Percentiles rank a stretch among this genome's conserved stretches.
These are phyloP conservation scores for Globisporangium perplexum DNA, from an alignment of 352 stramenopile genomes.

Conservation along the genomic window DNA sequence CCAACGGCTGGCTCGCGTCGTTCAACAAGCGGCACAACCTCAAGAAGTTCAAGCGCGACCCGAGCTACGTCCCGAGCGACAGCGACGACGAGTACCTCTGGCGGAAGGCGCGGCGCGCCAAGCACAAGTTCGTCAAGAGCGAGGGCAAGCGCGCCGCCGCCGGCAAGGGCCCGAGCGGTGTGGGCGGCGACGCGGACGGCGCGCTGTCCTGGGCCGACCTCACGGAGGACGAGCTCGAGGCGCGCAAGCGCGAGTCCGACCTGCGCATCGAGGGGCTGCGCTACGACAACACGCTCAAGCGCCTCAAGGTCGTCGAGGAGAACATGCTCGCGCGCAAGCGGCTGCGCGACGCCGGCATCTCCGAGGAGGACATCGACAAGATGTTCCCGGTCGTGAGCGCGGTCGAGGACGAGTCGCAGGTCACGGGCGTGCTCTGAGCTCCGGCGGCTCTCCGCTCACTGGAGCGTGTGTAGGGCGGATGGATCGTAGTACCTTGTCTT, in stretches of 20 bases:
- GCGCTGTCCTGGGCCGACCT: slow-evolving; percentile 11
- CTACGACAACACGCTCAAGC: slow-evolving; percentile 21
- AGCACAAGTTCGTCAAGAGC: slow-evolving; percentile 1
- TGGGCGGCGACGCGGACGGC: neutral
- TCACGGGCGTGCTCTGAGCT: neutral
- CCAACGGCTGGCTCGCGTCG: slow-evolving; percentile 78
- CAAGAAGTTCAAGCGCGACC: slow-evolving; percentile 19
- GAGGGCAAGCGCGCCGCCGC: neutral
- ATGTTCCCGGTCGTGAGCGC: slow-evolving; percentile 11
- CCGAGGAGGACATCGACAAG: slow-evolving; percentile 15
- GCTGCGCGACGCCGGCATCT: slow-evolving; percentile 29
- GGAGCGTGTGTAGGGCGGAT: too few relatives aligned
- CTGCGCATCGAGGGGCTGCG: slow-evolving; percentile 14
- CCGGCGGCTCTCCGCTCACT: too few relatives aligned
- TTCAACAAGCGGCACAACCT: slow-evolving; percentile 58
- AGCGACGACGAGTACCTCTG: slow-evolving; percentile 16
- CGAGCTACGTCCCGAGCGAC: slow-evolving; percentile 11
- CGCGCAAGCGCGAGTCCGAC: slow-evolving; percentile 17
- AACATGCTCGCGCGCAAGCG: slow-evolving; percentile 38
- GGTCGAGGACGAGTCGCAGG: slow-evolving; percentile 1
- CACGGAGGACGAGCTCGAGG: slow-evolving; percentile 12
- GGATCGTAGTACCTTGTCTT: too few relatives aligned
- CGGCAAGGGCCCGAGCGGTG: neutral
- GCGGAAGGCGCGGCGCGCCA: slow-evolving; percentile 8
- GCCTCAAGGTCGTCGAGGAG: slow-evolving; percentile 11